A percentile compares a stretch with the other conserved stretches of the same genome.
These are phyloP conservation scores for Agarophyton chilense DNA, from an alignment of 23 red algal species.

Conservation along the genomic window DNA sequence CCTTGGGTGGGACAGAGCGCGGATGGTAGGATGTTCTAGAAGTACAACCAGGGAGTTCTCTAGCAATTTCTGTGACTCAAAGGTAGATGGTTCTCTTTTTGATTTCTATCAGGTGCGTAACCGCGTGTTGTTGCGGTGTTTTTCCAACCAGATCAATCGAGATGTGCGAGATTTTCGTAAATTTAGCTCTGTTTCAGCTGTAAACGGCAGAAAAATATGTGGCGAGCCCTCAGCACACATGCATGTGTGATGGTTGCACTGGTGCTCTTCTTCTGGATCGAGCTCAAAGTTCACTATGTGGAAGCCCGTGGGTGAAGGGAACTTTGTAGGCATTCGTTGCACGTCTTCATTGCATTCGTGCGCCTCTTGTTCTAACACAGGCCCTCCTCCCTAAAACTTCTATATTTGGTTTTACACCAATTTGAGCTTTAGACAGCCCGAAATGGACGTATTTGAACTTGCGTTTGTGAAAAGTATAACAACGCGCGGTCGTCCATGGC, in stretches of 20 bases:
- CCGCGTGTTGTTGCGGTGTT: too few relatives aligned
- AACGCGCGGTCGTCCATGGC: background rate
- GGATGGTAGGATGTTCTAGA: too few relatives aligned
- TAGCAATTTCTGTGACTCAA: too few relatives aligned
- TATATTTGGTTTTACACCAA: background rate
- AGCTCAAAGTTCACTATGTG: background rate
- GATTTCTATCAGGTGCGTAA: too few relatives aligned
- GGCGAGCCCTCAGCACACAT: background rate
- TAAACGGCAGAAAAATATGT: background rate
- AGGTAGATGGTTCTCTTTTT: too few relatives aligned
- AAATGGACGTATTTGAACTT: background rate
- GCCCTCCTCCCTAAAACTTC: background rate
- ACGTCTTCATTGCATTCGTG: too few relatives aligned
- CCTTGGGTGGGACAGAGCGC: too few relatives aligned
- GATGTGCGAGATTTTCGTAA: background rate
- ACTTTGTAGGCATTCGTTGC: too few relatives aligned
- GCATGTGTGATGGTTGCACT: background rate
- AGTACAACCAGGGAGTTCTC: too few relatives aligned
- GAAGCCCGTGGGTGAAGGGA: background rate
- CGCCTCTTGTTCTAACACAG: too few relatives aligned
- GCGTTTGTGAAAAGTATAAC: background rate
- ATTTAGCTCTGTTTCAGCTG: background rate
- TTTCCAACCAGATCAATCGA: too few relatives aligned
- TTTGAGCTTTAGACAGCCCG: background rate
- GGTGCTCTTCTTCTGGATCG: background rate